These are phyloP conservation scores for Hymenoscyphus scutula DNA, from an alignment of 2,329 filamentous ascomycete species.

Conservation along the genomic window DNA sequence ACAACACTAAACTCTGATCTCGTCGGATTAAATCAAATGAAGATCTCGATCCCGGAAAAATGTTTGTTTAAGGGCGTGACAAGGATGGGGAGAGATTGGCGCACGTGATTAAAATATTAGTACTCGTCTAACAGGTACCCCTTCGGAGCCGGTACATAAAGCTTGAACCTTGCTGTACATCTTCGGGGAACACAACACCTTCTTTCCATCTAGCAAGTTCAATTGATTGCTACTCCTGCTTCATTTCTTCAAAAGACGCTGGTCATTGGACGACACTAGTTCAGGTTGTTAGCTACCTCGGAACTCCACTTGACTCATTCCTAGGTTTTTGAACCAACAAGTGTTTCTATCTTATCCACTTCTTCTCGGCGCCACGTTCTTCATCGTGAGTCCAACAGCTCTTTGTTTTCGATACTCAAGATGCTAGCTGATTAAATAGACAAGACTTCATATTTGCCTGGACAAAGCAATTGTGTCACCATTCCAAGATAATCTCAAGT, in stretches of 20 bases:
- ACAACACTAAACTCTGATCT: background rate
- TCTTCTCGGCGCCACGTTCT: constrained; percentile 4
- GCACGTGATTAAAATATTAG: background rate
- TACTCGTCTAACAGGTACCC: background rate
- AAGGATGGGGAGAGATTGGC: too few species aligned
- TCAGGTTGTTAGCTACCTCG: background rate
- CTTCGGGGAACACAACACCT: background rate
- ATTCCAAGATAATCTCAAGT: background rate
- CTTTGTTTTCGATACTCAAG: background rate
- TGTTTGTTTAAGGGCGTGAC: background rate
- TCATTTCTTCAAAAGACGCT: background rate
- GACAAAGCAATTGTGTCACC: background rate
- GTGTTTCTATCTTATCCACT: constrained; percentile 5
- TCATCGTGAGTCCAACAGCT: background rate
- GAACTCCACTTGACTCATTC: constrained; percentile 1
- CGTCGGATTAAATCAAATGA: background rate
- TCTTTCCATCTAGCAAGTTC: background rate
- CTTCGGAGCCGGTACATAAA: background rate
- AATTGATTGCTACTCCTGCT: background rate
- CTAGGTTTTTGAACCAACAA: too few species aligned
- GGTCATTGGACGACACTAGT: background rate
- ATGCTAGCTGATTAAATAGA: background rate
- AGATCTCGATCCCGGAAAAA: background rate
- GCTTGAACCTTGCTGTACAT: background rate
- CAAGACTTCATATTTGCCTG: background rate